Base-by-base conservation (phyloP, 441 rosid species). In the Metrosideros polymorpha region DNA sequence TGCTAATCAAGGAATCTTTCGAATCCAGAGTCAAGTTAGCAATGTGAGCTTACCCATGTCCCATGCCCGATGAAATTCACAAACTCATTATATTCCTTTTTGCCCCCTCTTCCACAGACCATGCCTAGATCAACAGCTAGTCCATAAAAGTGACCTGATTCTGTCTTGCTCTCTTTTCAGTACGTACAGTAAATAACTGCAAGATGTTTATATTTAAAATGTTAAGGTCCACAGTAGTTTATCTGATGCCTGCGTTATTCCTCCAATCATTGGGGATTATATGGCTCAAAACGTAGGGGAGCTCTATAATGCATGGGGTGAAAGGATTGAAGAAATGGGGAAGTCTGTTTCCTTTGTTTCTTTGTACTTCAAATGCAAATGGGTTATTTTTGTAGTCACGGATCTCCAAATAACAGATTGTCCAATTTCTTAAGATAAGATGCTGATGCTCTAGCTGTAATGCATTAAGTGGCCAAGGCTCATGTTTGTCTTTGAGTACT, bases 1-100 rank as follows among this genome's bases (percentile, higher is more conserved):
- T 6, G 96, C 99, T 57, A 95, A 95, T 91, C 97, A 95, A 88
- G 98, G 92, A 56, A 95, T 96, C 83, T 96, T 96, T 87, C 93
- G 90, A 76, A 91, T 92, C 86, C 95, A 94, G 86, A 85, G 90
- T 86, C 92, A 94, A 90, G 94, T 93, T 54, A 87, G 90, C 82
- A 89, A 82, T 52, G 98, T 96, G 88, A 90, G 94, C 84, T 85
- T 22, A 50, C 82, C 25, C 76, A 63, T 32, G 12, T 63, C 76
- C 76, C 42, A 63, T 63, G 7, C 42, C 76, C 43, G 43, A 32
- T 32, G 76, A 63, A 63, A 63, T 30, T 63, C 24, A 10, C 42
- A 4, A 30, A 32, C 42, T 63, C 43, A 32, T 32, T 63, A 12
- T 32, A 32, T 63, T 32, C 24, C 25, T n/a, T 29, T 63, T 32